Percentiles rank a stretch among this genome's conserved stretches.
Evolutionary conservation across 169 alveolate species (phyloP).

Genomic region (Eimeria nieschulzi): DNA sequence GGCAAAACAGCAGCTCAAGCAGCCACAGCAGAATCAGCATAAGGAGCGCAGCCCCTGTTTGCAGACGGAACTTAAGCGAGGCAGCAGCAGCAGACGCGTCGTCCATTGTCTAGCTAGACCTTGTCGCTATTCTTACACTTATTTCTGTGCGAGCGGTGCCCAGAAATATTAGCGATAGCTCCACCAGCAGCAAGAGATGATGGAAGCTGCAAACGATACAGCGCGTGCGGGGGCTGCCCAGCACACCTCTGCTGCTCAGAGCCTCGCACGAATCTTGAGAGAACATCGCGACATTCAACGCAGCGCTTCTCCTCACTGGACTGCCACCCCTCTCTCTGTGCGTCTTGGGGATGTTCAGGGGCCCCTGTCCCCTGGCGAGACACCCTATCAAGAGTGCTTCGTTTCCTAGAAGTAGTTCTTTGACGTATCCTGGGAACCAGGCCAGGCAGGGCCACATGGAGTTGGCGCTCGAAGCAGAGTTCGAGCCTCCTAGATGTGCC

Average conservation of each 20-base stretch:
- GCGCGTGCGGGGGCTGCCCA: slow-evolving; percentile 61
- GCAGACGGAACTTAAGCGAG: not conserved
- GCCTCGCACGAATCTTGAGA: slow-evolving; percentile 80
- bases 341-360: no score
- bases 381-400: not conserved
- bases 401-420: not conserved
- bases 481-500: not conserved
- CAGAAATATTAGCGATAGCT: no score
- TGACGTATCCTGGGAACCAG: not conserved
- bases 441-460: not conserved
- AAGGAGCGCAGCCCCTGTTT: not conserved
- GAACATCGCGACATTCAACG: slow-evolving; percentile 81
- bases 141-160: no score
- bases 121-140: not conserved
- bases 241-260: slow-evolving; percentile 76
- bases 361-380: no score
- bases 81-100: not conserved
- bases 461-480: not conserved
- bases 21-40: not conserved
- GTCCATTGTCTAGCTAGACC: not conserved
- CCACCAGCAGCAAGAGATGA: no score
- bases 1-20: not conserved
- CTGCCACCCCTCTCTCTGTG: slow-evolving; percentile 72
- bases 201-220: slow-evolving; percentile 65
- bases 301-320: slow-evolving; percentile 78